Base-by-base conservation (phyloP, 1,284 basidiomycete species). In the Heliocybe sulcata region DNA sequence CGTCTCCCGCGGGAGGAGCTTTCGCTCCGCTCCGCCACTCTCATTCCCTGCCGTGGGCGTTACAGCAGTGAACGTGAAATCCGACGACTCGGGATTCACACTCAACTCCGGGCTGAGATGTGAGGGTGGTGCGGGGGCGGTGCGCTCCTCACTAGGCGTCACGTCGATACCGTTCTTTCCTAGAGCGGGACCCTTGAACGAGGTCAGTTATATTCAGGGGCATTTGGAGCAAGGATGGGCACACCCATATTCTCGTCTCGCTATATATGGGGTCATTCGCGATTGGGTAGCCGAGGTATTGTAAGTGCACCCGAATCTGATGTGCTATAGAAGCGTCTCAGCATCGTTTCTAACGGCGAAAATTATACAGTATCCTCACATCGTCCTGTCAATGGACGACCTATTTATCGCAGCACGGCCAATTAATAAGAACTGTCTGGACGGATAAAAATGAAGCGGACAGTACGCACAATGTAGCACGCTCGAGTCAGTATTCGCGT, bases 251-350 rank as follows among this genome's bases (percentile, higher is more conserved):
- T 26, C 77, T 79, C 20, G 75, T 68, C 57, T 88, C 85, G 12
- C 87, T 86, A 67, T 96, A 96, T 0, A 95, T 79, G 1, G 92
- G 88, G 65, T 96, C 94, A 65, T 97, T 96, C 23, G 92, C 90
- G 60, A 99, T 95, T 0, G 97, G 90, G 65, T 92, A 76, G 1
- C 97, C 97, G 51, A 99, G 82, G 66, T 81, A 98, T 72, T 99
- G 97, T 1, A 98, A 80, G 67, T 99, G 97, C 1, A 99, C 96
- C 48, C 96, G 83, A 56, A 97, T 89, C 70, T 98, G 94, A 70
- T 98, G 94, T 0, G 94, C 94, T 91, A 62, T 12, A 56, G 19
- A 33, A 25, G 25, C 31, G 33, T 16, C 33, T 35, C 16, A 35
- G 31, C 29, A 20, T 19, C 45, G 10, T 19, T 47, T 47, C 45